Percentiles rank a stretch among this genome's conserved stretches.
Conservation (phyloP, 805 yeast species). For the Zygosaccharomyces pseudorouxii region DNA sequence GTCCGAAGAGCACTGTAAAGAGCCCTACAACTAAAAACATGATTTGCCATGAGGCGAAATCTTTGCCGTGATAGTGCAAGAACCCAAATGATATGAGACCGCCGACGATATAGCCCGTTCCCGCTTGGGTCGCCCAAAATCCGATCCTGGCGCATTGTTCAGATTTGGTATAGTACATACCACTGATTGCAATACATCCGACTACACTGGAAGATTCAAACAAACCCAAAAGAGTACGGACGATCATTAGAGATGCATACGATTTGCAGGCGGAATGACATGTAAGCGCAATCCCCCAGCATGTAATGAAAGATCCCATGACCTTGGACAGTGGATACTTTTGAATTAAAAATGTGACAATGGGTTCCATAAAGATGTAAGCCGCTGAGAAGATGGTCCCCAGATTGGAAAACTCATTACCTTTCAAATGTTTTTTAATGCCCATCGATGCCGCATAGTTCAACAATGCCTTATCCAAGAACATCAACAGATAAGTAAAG, state of each 20-base stretch:
- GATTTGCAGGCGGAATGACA: constrained; percentile 50
- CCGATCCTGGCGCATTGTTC: constrained; percentile 53
- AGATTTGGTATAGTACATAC: constrained; percentile 56
- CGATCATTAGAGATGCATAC: constrained; percentile 52
- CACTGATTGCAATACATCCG: constrained; percentile 51
- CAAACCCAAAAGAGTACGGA: constrained; percentile 48
- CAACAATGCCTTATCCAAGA: constrained; percentile 53
- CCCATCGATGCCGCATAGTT: constrained; percentile 67
- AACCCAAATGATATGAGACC: constrained; percentile 49
- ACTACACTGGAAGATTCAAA: constrained; percentile 55
- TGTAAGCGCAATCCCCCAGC: constrained; percentile 52
- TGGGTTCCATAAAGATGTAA: constrained; percentile 51
- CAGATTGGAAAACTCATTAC: constrained; percentile 48
- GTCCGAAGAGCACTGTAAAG: constrained; percentile 48
- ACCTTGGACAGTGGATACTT: constrained; percentile 51
- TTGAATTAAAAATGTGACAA: constrained; percentile 47
- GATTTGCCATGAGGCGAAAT: constrained; percentile 55
- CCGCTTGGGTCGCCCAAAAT: constrained; percentile 55
- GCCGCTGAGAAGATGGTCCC: constrained; percentile 52
- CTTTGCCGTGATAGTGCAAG: constrained; percentile 44
- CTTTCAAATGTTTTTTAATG: constrained; percentile 44
- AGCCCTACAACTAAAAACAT: constrained; percentile 54
- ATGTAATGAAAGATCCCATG: constrained; percentile 42
- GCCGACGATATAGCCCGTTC: constrained; percentile 45
- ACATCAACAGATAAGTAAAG: constrained; percentile 51